These are phyloP conservation scores for Cladosporium sp. DNA, from an alignment of 2,329 filamentous ascomycete species.

Conservation along the genomic window DNA sequence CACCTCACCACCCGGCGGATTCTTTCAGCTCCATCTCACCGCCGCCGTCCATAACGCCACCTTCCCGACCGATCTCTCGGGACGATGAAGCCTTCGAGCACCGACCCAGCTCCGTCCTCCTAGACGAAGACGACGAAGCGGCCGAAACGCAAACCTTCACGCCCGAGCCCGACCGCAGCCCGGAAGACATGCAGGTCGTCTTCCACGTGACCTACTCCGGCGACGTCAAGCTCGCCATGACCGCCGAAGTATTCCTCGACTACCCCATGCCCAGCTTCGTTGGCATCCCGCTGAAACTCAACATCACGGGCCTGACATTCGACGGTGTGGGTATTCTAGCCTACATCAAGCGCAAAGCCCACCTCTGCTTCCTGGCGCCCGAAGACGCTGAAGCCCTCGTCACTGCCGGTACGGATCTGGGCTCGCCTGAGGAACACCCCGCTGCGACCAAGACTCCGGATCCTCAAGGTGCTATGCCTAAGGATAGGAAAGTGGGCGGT, in stretches of 20 bases:
- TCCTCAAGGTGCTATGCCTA: slow-evolving; percentile 14
- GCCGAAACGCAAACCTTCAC: slow-evolving; percentile 43
- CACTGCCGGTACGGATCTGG: slow-evolving; percentile 26
- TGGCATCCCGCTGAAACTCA: slow-evolving; percentile 87
- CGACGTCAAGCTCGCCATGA: slow-evolving; percentile 81
- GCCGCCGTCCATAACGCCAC: slow-evolving; percentile 42
- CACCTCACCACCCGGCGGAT: slow-evolving; percentile 23
- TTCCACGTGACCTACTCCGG: slow-evolving; percentile 88
- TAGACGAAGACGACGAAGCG: slow-evolving; percentile 24
- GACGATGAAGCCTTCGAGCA: slow-evolving; percentile 26
- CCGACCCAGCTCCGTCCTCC: slow-evolving; percentile 15
- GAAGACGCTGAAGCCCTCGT: slow-evolving; percentile 76
- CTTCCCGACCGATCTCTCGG: slow-evolving; percentile 42
- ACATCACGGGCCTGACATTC: slow-evolving; percentile 91
- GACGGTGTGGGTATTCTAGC: slow-evolving; percentile 92
- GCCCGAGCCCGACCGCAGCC: slow-evolving; percentile 63
- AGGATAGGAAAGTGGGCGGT: slow-evolving; percentile 51
- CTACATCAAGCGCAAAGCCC: slow-evolving; percentile 80
- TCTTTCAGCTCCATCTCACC: slow-evolving; percentile 46
- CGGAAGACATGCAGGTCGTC: slow-evolving; percentile 88
- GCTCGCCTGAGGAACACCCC: slow-evolving; percentile 18
- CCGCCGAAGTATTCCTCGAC: slow-evolving; percentile 91
- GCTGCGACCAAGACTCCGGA: slow-evolving; percentile 11
- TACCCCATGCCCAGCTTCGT: slow-evolving; percentile 99
- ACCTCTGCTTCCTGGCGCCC: slow-evolving; percentile 91